phyloP scores from a whole-genome alignment of 306 rosid genomes.

The Carpinus fangiana region DNA sequence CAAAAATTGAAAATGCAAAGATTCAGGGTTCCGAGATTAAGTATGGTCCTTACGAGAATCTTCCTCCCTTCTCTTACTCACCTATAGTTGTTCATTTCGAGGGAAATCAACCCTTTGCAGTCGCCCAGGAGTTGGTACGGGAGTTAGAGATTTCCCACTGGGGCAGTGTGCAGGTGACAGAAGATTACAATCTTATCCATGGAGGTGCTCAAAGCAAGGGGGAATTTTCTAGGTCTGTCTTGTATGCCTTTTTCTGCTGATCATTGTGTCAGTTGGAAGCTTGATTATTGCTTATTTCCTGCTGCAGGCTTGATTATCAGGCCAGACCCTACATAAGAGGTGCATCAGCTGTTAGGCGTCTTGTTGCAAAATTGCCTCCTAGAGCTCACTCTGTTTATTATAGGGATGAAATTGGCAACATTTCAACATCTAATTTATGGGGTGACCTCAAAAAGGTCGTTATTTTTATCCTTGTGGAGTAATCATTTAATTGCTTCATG shows the following conservation, averaged over 20 bases:
- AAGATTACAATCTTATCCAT: conserved; percentile 79
- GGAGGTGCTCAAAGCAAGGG: conserved; percentile 93
- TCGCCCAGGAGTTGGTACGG: conserved; percentile 77
- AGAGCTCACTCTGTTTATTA: conserved; percentile 92
- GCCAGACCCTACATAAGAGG: conserved; percentile 76
- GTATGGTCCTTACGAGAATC: conserved; percentile 82
- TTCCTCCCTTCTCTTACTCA: conserved; percentile 65
- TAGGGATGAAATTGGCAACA: conserved; percentile 95
- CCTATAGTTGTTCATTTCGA: conserved; percentile 83
- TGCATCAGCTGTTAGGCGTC: conserved; percentile 75
- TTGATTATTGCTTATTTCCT: conserved; percentile 32
- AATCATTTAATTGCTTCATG: conserved; percentile 3
- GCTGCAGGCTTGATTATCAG: conserved; percentile 88
- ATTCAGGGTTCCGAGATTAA: conserved; percentile 86
- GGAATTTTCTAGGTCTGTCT: conserved; percentile 85
- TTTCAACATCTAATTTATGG: conserved; percentile 96
- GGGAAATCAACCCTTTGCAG: conserved; percentile 85
- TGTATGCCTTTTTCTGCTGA: conserved; percentile 5
- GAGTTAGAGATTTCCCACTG: conserved; percentile 97
- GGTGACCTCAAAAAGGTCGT: conserved; percentile 83
- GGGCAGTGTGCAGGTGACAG: conserved; percentile 94
- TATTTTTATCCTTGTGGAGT: background rate
- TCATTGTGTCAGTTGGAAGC: conserved; percentile 25
- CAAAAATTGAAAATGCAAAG: conserved; percentile 67
- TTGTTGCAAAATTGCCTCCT: conserved; percentile 87